phyloP scores from a whole-genome alignment of 169 alveolate species.

The Cyclospora cayetanensis region DNA sequence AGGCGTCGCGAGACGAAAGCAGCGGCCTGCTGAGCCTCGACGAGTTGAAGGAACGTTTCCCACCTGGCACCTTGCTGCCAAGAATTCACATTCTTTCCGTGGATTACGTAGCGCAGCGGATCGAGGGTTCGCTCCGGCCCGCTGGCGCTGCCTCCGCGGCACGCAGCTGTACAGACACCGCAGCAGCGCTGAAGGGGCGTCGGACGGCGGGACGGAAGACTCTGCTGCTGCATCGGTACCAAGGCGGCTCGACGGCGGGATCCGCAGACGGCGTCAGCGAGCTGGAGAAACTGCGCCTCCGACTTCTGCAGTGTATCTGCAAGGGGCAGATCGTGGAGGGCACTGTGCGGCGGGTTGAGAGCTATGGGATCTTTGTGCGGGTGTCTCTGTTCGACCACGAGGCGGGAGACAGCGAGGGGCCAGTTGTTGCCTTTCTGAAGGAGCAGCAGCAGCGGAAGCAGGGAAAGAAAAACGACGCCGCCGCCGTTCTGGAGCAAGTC shows the following conservation, averaged over 20 bases:
- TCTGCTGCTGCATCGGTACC: not conserved
- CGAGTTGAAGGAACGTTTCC: slow-evolving; percentile 9
- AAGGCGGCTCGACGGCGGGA: not conserved
- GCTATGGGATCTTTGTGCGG: slow-evolving; percentile 49
- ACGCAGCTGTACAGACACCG: not conserved
- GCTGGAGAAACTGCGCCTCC: not conserved
- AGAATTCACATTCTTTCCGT: not conserved
- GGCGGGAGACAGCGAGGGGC: not conserved
- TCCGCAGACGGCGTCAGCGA: not conserved
- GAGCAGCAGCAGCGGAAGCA: slow-evolving; percentile 38
- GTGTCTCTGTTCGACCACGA: not conserved
- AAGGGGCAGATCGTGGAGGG: slow-evolving; percentile 36
- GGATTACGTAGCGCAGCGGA: not conserved
- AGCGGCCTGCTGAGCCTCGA: not conserved
- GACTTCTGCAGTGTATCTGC: slow-evolving; percentile 15
- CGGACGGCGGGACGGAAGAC: not conserved
- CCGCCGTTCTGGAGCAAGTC: slow-evolving; percentile 26
- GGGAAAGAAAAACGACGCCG: not conserved
- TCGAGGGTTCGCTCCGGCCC: slow-evolving; percentile 43
- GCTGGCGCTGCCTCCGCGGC: not conserved
- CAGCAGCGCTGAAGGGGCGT: not conserved
- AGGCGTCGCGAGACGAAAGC: not conserved
- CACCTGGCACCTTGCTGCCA: not conserved
- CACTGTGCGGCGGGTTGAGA: not conserved
- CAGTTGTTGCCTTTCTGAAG: slow-evolving; percentile 21